Conservation (phyloP, 495 filamentous ascomycete species). For the Letharia columbiana region DNA sequence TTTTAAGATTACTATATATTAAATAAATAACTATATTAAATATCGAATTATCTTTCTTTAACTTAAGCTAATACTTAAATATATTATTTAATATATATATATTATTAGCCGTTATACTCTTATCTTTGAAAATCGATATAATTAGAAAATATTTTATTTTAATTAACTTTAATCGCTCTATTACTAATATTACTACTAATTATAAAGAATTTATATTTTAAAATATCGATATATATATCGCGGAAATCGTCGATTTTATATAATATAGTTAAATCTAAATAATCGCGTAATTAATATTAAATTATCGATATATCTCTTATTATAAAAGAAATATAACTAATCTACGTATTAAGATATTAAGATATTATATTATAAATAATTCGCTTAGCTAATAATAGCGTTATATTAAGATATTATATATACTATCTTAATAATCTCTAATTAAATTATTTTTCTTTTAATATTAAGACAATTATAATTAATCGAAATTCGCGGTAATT, state of each 20-base stretch:
- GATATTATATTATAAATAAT: neutral
- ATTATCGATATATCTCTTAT: neutral
- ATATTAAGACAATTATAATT: neutral
- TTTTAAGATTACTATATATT: neutral
- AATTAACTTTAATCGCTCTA: too few species aligned
- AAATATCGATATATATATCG: too few species aligned
- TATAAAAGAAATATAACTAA: neutral
- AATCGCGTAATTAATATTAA: neutral
- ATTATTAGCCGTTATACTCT: too few species aligned
- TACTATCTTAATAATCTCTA: neutral
- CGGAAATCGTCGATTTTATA: neutral
- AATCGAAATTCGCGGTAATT: neutral
- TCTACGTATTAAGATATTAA: too few species aligned
- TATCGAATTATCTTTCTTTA: neutral
- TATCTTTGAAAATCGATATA: too few species aligned
- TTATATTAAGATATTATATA: neutral
- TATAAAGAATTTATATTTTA: too few species aligned
- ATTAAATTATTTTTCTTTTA: conserved; percentile 4
- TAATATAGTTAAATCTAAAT: neutral
- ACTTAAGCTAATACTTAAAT: neutral
- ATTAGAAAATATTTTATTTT: too few species aligned
- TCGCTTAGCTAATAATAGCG: conserved; percentile 4
- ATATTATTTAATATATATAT: neutral
- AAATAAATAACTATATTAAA: neutral
- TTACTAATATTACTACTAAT: too few species aligned